Evolutionary conservation across 768 basidiomycete species (phyloP).

Genomic region (Pleurotus sapidus): DNA sequence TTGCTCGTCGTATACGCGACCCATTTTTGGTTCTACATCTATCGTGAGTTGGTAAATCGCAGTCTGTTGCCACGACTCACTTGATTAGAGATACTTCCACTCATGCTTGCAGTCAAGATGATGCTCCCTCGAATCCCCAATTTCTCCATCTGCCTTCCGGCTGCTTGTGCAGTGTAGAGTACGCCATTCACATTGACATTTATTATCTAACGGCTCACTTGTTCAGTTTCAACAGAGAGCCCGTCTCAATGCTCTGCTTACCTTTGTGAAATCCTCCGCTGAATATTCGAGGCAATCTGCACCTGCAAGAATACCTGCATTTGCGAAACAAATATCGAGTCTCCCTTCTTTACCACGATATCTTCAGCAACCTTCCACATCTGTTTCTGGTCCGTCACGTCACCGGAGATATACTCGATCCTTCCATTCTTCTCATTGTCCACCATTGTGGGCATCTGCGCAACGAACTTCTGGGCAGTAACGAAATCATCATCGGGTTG

Average conservation of each 20-base stretch:
- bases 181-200: slow-evolving; percentile 61
- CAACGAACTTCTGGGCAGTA: slow-evolving; percentile 43
- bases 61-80: slow-evolving; percentile 25
- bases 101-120: slow-evolving; percentile 59
- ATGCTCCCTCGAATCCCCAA: slow-evolving; percentile 49
- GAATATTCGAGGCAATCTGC: slow-evolving; percentile 55
- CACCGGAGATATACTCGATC: slow-evolving; percentile 47
- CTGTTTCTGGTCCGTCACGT: slow-evolving; percentile 54
- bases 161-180: slow-evolving; percentile 59
- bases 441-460: slow-evolving; percentile 20
- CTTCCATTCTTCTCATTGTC: slow-evolving; percentile 21
- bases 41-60: background rate
- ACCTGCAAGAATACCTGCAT: slow-evolving; percentile 57
- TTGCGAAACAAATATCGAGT: slow-evolving; percentile 64
- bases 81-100: slow-evolving; percentile 61
- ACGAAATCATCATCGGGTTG: slow-evolving; percentile 47
- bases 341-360: slow-evolving; percentile 57
- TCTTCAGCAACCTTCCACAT: slow-evolving; percentile 45
- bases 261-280: slow-evolving; percentile 54
- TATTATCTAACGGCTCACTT: slow-evolving; percentile 37
- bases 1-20: slow-evolving; percentile 74
- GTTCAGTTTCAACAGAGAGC: background rate
- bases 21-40: slow-evolving; percentile 57
- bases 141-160: slow-evolving; percentile 54
- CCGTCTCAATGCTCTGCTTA: slow-evolving; percentile 16